phyloP scores from a whole-genome alignment of 2,329 filamentous ascomycete genomes.

The Stachybotrys elegans region DNA sequence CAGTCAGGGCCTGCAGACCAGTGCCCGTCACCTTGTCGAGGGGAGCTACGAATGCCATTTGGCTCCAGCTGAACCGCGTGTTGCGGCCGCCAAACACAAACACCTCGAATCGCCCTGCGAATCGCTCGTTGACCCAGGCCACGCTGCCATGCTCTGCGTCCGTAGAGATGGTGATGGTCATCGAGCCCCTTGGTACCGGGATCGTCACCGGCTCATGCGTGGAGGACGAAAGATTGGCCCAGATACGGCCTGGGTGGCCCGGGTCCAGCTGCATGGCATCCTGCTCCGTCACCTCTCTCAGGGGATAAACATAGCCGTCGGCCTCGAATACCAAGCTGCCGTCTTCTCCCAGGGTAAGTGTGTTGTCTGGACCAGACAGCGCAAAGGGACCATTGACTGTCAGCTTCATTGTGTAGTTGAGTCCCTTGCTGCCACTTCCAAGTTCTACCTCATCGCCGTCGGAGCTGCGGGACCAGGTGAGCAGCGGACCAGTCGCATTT shows the following conservation, averaged over 20 bases:
- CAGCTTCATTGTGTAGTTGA: conserved; percentile 38
- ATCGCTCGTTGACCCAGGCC: conserved; percentile 40
- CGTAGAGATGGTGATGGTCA: conserved; percentile 36
- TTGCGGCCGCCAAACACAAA: conserved; percentile 50
- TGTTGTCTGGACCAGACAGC: conserved; percentile 36
- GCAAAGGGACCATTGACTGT: conserved; percentile 34
- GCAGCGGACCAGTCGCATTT: conserved; percentile 12
- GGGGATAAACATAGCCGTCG: conserved; percentile 41
- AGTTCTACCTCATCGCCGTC: conserved; percentile 12
- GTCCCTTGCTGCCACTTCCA: conserved; percentile 35
- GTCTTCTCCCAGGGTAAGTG: conserved; percentile 27
- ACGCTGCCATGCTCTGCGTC: conserved; percentile 40
- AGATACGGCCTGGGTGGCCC: conserved; percentile 45
- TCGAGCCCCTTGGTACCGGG: conserved; percentile 14
- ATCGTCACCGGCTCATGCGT: conserved; percentile 36
- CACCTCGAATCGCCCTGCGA: conserved; percentile 47
- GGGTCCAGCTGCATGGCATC: conserved; percentile 43
- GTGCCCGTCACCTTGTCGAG: conserved; percentile 21
- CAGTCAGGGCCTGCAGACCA: conserved; percentile 5
- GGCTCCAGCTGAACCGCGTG: conserved; percentile 46
- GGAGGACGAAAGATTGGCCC: conserved; percentile 41
- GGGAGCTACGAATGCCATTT: conserved; percentile 52
- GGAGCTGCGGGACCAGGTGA: conserved; percentile 25
- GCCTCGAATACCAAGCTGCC: conserved; percentile 35
- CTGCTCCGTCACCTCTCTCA: conserved; percentile 35